A percentile compares a stretch with the other conserved stretches of the same genome.
These are phyloP conservation scores for Chrysopogon serrulatus DNA, from an alignment of 176 grass and related monocot species.

Conservation along the genomic window DNA sequence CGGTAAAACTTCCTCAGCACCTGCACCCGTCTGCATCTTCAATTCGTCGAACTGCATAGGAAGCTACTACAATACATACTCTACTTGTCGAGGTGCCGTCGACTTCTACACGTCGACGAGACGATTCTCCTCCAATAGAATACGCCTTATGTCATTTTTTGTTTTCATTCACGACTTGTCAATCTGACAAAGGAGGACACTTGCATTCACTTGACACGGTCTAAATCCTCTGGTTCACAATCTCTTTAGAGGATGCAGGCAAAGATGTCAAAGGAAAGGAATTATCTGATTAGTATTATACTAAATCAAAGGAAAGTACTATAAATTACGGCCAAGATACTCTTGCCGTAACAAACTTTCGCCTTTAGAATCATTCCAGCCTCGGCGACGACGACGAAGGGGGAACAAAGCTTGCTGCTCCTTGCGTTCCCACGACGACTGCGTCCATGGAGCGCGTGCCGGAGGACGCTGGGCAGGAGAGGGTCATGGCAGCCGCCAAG, in stretches of 20 bases:
- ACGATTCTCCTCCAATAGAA: not conserved
- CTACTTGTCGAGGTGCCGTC: not conserved
- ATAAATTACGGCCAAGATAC: not conserved
- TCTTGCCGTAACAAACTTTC: not conserved
- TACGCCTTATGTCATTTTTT: not conserved
- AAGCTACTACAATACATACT: not conserved
- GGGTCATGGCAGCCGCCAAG: conserved; percentile 49
- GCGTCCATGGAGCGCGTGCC: not conserved
- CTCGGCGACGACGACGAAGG: not conserved
- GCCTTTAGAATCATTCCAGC: not conserved
- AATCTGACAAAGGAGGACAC: not conserved
- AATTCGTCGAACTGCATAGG: not conserved
- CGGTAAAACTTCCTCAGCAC: not conserved
- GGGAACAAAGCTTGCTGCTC: not conserved
- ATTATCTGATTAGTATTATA: not conserved
- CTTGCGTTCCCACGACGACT: not conserved
- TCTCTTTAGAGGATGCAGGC: not conserved
- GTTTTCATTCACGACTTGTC: not conserved
- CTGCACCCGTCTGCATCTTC: not conserved
- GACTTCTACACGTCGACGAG: not conserved
- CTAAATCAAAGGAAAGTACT: not conserved
- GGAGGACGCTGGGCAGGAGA: conserved; percentile 30
- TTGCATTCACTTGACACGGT: not conserved
- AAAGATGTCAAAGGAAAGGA: not conserved
- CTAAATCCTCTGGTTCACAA: not conserved